Evolutionary conservation across 1,284 basidiomycete genomes (phyloP), one percentile per base, ranked within the genome.

Genomic region (Ceratobasidium sp.): DNA sequence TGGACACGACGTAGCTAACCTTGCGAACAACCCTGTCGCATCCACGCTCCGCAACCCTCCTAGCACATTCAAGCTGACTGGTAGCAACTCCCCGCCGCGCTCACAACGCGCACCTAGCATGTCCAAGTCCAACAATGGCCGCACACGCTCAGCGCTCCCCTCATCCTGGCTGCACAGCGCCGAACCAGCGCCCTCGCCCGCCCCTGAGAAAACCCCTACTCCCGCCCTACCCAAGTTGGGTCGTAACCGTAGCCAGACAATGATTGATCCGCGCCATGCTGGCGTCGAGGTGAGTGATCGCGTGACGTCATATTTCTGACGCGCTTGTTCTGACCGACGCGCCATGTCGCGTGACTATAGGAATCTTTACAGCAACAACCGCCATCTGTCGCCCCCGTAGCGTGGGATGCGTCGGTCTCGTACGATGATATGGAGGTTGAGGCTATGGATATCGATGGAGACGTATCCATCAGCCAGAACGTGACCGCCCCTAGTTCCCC

Each of bases 361-460:
- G 48, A 63, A 39, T 46, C 51, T 16, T n/a, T n/a, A n/a, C n/a
- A n/a, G n/a, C n/a, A n/a, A n/a, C n/a, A n/a, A n/a, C n/a, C n/a
- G n/a, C n/a, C n/a, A n/a, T 34, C 13, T 22, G 46, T 71, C 59
- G 29, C 74, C 37, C 24, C 76, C 58, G 68, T 71, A 54, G 68
- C 68, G 16, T 71, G 68, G 56, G 76, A 76, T 29, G 48, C 71
- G 34, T 64, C 69, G 39, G 34, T 54, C 34, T 51, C 64, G 49
- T 65, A 51, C 74, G 91, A 92, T 80, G 88, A 88, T 24, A 93
- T 93, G 92, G 91, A 93, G 77, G 84, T 93, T 49, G 92, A 93
- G 51, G 88, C 88, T 24, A 93, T 93, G 92, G 91, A 93, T 77
- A 84, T 93, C 49, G 92, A 93, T 80, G 84, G 85, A 46, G 86